These are phyloP conservation scores for Rosa hybrid DNA, from an alignment of 331 rosid genomes.

Conservation along the genomic window DNA sequence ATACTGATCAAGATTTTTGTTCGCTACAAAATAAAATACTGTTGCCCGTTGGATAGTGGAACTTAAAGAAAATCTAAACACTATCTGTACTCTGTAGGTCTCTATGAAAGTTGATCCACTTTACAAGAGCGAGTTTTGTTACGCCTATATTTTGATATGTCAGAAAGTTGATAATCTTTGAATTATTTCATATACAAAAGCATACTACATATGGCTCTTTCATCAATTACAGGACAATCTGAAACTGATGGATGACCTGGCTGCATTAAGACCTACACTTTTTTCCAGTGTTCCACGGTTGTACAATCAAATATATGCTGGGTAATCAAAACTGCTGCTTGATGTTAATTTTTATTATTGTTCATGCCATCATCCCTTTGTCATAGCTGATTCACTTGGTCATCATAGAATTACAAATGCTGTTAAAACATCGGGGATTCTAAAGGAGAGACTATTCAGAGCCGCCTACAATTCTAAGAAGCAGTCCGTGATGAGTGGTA, in stretches of 20 bases:
- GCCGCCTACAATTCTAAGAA: constrained; percentile 92
- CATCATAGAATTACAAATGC: constrained; percentile 49
- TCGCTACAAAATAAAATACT: not conserved
- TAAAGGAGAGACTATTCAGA: constrained; percentile 81
- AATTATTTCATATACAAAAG: not conserved
- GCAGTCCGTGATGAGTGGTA: not conserved
- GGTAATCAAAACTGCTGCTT: constrained; percentile 48
- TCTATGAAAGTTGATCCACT: not conserved
- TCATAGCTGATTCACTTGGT: not conserved
- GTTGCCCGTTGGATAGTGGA: not conserved
- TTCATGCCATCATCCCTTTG: not conserved
- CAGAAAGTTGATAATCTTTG: constrained; percentile 14
- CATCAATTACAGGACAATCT: constrained; percentile 68
- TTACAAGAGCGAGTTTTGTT: not conserved
- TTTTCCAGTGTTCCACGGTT: constrained; percentile 98
- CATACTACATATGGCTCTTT: not conserved
- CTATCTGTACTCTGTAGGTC: not conserved
- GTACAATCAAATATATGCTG: constrained; percentile 88
- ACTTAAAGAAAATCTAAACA: not conserved
- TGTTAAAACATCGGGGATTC: constrained; percentile 85
- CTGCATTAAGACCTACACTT: constrained; percentile 80
- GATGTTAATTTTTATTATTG: not conserved
- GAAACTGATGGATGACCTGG: constrained; percentile 90
- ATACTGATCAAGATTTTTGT: not conserved
- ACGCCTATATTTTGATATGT: not conserved